A percentile compares a stretch with the other conserved stretches of the same genome.
These are phyloP conservation scores for Phalaenopsis equestris DNA, from an alignment of 106 monocot genomes.

Conservation along the genomic window DNA sequence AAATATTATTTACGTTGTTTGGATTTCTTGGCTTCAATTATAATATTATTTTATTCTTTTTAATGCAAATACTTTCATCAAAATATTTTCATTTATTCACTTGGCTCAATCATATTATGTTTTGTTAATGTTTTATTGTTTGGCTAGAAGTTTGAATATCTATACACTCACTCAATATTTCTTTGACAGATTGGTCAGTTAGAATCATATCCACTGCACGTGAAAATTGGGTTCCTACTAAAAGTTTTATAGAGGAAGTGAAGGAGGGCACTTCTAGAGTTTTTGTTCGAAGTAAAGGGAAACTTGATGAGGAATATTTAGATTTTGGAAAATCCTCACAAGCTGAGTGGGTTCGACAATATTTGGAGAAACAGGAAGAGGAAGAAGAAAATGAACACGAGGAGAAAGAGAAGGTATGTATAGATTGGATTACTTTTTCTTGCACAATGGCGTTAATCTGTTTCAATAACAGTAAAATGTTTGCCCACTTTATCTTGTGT, in stretches of 20 bases:
- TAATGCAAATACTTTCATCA: background rate
- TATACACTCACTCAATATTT: background rate
- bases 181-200: conserved; percentile 31
- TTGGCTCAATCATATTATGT: background rate
- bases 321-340: conserved; percentile 65
- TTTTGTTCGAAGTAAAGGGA: conserved; percentile 29
- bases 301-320: conserved; percentile 26
- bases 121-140: conserved; percentile 1
- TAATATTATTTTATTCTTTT: background rate
- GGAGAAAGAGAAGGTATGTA: conserved; percentile 12
- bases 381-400: conserved; percentile 31
- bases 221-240: conserved; percentile 56
- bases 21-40: background rate
- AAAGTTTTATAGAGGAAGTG: conserved; percentile 25
- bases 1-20: background rate
- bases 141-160: background rate
- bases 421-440: background rate
- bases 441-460: background rate
- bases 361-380: conserved; percentile 72
- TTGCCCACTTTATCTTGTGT: background rate
- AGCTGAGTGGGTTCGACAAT: conserved; percentile 82
- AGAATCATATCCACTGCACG: conserved; percentile 73
- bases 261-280: conserved; percentile 20
- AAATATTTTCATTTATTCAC: background rate
- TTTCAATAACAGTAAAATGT: background rate